Conservation (phyloP, 352 stramenopile genomes). For the Globisporangium lucens region DNA sequence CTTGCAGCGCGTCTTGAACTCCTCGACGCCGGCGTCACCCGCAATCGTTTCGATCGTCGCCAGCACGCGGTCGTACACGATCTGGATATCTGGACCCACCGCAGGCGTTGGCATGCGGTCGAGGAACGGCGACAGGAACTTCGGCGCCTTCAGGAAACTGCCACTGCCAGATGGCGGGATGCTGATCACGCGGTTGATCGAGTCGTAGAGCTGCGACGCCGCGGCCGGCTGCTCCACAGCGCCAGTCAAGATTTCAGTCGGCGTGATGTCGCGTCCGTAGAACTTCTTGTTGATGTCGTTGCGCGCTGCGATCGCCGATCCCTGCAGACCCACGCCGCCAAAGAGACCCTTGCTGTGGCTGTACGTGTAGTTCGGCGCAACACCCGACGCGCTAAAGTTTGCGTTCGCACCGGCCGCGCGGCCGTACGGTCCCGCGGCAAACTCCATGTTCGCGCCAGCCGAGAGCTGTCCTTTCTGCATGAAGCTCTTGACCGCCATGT, state of each 20-base stretch:
- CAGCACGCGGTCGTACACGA: conserved; percentile 83
- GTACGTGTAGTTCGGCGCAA: conserved; percentile 88
- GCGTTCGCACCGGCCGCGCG: conserved; percentile 71
- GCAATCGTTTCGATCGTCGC: conserved; percentile 63
- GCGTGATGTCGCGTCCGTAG: conserved; percentile 83
- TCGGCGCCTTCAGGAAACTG: conserved; percentile 45
- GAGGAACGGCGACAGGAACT: conserved; percentile 61
- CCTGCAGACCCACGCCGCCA: conserved; percentile 77
- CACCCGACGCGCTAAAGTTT: conserved; percentile 69
- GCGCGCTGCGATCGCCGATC: conserved; percentile 74
- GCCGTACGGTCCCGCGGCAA: conserved; percentile 77
- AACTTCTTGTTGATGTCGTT: conserved; percentile 87
- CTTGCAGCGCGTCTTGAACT: conserved; percentile 87
- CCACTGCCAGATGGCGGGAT: conserved; percentile 63
- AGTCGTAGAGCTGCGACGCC: conserved; percentile 81
- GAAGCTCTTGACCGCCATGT: conserved; percentile 90
- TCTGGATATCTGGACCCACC: conserved; percentile 72
- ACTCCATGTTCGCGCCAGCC: conserved; percentile 79
- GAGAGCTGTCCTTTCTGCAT: conserved; percentile 84
- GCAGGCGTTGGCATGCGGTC: conserved; percentile 73
- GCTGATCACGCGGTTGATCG: conserved; percentile 68
- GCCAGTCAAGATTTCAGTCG: conserved; percentile 80
- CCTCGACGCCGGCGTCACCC: conserved; percentile 53
- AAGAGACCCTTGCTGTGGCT: conserved; percentile 86
- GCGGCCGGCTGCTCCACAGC: conserved; percentile 77